These are phyloP conservation scores for Cardamine occulta DNA, from an alignment of 345 rosid genomes.

Conservation along the genomic window DNA sequence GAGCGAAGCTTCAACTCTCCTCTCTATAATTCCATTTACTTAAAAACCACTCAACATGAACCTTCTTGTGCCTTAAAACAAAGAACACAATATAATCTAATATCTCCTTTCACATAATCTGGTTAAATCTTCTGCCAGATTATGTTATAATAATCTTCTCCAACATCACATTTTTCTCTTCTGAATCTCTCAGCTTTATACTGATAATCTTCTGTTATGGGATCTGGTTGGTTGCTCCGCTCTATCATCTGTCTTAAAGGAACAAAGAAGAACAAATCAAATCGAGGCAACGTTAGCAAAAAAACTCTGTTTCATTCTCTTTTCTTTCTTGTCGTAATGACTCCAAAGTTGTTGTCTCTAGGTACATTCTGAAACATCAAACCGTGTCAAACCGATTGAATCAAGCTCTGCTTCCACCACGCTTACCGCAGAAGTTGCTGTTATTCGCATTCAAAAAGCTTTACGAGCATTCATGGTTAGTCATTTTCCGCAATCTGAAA, in stretches of 20 bases:
- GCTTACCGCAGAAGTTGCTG: slow-evolving; percentile 50
- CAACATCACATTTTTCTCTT: not conserved
- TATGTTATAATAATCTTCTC: not conserved
- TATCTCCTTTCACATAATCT: slow-evolving; percentile 6
- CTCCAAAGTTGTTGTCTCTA: slow-evolving; percentile 11
- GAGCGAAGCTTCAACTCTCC: slow-evolving; percentile 40
- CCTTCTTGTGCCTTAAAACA: slow-evolving; percentile 37
- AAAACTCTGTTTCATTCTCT: slow-evolving; percentile 5
- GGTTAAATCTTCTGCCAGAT: not conserved
- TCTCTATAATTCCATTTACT: slow-evolving; percentile 18
- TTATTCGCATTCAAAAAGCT: slow-evolving; percentile 65
- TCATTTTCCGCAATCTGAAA: not conserved
- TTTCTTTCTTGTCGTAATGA: not conserved
- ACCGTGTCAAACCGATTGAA: slow-evolving; percentile 43
- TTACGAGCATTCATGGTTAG: slow-evolving; percentile 61
- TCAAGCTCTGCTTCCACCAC: slow-evolving; percentile 25
- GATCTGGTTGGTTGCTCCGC: slow-evolving; percentile 64
- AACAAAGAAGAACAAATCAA: slow-evolving; percentile 49
- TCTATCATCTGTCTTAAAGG: slow-evolving; percentile 45
- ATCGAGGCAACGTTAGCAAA: slow-evolving; percentile 52
- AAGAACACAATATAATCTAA: slow-evolving; percentile 20
- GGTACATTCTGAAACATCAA: slow-evolving; percentile 59
- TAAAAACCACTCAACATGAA: slow-evolving; percentile 35
- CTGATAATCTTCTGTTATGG: slow-evolving; percentile 46
- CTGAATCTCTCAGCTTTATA: slow-evolving; percentile 5